Evolutionary conservation across 129 eudicot genomes (phyloP).

Genomic region (Scalesia atractyloides): DNA sequence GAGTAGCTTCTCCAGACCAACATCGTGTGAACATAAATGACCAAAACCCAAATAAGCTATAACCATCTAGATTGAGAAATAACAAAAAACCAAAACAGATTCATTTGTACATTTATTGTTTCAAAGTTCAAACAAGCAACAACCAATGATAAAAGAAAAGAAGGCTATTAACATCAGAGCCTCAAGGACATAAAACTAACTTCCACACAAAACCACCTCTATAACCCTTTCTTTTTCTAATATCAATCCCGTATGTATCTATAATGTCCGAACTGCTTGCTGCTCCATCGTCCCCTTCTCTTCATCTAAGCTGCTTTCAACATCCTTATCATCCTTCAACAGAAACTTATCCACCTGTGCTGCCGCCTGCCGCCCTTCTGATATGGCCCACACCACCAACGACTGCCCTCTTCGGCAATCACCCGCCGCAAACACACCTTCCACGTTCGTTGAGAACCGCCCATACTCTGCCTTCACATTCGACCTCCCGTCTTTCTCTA

Average conservation of each 20-base stretch:
- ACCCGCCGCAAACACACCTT: conserved; percentile 96
- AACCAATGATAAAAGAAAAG: background rate
- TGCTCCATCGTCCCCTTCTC: conserved; percentile 48
- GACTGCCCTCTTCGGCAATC: conserved; percentile 98
- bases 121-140: conserved; percentile 7
- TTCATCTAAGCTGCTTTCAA: conserved; percentile 24
- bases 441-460: conserved; percentile 67
- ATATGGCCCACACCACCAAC: conserved; percentile 96
- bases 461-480: conserved; percentile 97
- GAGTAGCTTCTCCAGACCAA: no score
- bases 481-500: conserved; percentile 84
- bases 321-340: conserved; percentile 40
- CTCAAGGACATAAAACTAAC: conserved; percentile 10
- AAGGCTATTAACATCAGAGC: conserved; percentile 25
- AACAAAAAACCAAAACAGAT: conserved; percentile 11
- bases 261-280: conserved; percentile 46
- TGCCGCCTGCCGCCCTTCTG: conserved; percentile 95
- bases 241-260: conserved; percentile 1
- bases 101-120: conserved; percentile 43
- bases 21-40: no score
- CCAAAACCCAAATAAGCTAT: no score
- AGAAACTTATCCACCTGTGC: conserved; percentile 86
- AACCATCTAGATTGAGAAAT: no score
- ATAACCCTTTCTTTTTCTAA: background rate
- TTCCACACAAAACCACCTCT: conserved; percentile 21